Conservation (phyloP, 352 stramenopile genomes). For the Phytophthora idaei region DNA sequence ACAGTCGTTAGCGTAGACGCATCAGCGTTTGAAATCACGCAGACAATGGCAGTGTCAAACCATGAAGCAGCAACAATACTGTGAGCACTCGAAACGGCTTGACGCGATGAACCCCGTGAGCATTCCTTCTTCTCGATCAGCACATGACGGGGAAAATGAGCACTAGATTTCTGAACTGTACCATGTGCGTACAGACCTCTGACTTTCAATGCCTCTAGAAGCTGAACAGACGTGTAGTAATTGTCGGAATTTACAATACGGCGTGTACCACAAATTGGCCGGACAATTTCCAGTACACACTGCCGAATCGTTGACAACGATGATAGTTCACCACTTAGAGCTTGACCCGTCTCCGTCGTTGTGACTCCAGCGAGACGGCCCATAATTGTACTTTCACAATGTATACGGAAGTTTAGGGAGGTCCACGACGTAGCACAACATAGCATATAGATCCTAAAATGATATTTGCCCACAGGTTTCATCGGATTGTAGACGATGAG, state of each 20-base stretch:
- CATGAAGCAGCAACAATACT: constrained; percentile 28
- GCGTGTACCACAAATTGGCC: constrained; percentile 19
- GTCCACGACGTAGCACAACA: constrained; percentile 36
- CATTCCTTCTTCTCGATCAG: constrained; percentile 24
- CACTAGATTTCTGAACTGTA: constrained; percentile 23
- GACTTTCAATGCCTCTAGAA: constrained; percentile 26
- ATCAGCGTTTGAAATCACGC: constrained; percentile 24
- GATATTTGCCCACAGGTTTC: constrained; percentile 40
- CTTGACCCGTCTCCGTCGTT: background rate
- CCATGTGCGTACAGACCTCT: constrained; percentile 30
- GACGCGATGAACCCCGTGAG: constrained; percentile 6
- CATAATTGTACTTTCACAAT: constrained; percentile 27
- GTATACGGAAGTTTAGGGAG: constrained; percentile 31
- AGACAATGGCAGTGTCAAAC: constrained; percentile 33
- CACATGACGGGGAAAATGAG: constrained; percentile 32
- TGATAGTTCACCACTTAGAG: constrained; percentile 11
- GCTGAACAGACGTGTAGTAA: constrained; percentile 42
- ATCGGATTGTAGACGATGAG: constrained; percentile 11
- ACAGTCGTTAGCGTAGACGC: constrained; percentile 15
- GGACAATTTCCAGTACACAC: constrained; percentile 34
- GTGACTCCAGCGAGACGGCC: constrained; percentile 19
- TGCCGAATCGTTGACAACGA: constrained; percentile 12
- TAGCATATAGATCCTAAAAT: constrained; percentile 39
- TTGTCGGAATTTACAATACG: constrained; percentile 43
- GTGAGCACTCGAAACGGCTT: constrained; percentile 10